Conservation (phyloP, 257 asterid genomes). For the Mentha longifolia region DNA sequence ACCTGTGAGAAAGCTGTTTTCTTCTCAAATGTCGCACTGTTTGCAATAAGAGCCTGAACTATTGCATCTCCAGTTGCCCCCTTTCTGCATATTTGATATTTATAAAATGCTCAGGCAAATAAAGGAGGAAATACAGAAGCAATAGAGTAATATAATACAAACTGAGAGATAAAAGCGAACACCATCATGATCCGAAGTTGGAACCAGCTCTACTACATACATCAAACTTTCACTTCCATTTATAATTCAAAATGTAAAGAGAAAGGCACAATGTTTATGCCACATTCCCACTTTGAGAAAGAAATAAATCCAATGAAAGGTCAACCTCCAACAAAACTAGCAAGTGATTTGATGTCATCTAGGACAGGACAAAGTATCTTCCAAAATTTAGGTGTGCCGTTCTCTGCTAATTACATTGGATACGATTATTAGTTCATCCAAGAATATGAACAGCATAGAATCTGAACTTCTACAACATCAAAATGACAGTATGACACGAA, state of each 20-base stretch:
- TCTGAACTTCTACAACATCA: background rate
- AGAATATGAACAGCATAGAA: background rate
- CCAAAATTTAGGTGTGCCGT: background rate
- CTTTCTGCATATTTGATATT: constrained; percentile 56
- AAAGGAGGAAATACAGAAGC: background rate
- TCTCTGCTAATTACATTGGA: background rate
- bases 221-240: background rate
- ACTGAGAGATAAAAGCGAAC: constrained; percentile 10
- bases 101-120: constrained; percentile 22
- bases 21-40: constrained; percentile 91
- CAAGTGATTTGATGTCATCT: constrained; percentile 2
- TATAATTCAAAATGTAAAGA: background rate
- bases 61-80: constrained; percentile 84
- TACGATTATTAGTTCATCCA: background rate
- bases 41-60: constrained; percentile 88
- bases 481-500: background rate
- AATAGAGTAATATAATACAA: background rate
- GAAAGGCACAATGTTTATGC: background rate
- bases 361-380: background rate
- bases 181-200: constrained; percentile 8
- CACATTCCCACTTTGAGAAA: background rate
- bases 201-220: background rate
- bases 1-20: constrained; percentile 97
- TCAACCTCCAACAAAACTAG: background rate
- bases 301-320: background rate